Evolutionary conservation across 108 stramenopile genomes (phyloP), one percentile per base, ranked within the genome.

Genomic region (Cylindrotheca fusiformis): DNA sequence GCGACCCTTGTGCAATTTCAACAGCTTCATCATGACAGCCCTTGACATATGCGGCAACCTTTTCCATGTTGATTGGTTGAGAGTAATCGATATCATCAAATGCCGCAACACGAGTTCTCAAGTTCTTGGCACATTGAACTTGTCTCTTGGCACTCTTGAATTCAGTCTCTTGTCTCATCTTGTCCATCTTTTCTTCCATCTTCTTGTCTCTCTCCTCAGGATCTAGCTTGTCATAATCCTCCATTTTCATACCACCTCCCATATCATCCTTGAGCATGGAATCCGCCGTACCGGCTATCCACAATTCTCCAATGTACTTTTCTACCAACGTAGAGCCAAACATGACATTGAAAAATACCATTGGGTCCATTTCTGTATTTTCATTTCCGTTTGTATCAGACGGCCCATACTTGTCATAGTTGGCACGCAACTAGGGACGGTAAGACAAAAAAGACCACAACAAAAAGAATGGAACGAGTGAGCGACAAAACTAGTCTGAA

Each of bases 321-420:
- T 94, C 93, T 28, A 93, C 87, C 63, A 87, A 61, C 27, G 71
- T 64, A 6, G 82, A 84, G 28, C 93, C 90, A 68, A 91, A 91
- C 89, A 94, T 90, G 61, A 91, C 87, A 19, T 84, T 78, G 74
- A 93, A 93, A 65, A 93, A 90, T 3, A 87, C 85, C 48, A 78
- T 66, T 8, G 93, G 80, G 82, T 94, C 93, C 55, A 91, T 81
- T 49, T 81, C 62, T 6, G 75, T 60, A 27, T 74, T 68, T 41
- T 51, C 67, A 32, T 66, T 78, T 54, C 75, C 81, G 36, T 51
- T 72, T 32, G 60, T 69, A 3, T 87, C 85, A 0, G 79, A 71
- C 45, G 69, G 75, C 52, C 91, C 94, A 71, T 87, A 70, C 68
- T 86, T 86, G 56, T 96, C 95, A 72, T 96, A 96, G 18, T 55